A percentile compares a stretch with the other conserved stretches of the same genome.
phyloP scores from a whole-genome alignment of 345 rosid species.

The Moricandia moricandioides region DNA sequence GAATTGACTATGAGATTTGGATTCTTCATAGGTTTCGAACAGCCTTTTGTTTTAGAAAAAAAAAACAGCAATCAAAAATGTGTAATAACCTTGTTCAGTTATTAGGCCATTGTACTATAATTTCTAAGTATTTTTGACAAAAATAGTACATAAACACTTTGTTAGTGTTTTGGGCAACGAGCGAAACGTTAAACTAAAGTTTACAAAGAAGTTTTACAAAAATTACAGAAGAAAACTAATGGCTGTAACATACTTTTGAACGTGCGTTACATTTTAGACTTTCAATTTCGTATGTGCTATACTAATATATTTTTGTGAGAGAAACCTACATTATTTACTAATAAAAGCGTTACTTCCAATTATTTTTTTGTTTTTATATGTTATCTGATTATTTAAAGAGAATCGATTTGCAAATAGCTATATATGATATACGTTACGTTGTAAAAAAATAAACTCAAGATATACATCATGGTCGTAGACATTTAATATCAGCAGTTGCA shows the following conservation, averaged over 20 bases:
- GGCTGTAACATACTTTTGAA: background rate
- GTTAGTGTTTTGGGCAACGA: no score
- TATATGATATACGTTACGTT: background rate
- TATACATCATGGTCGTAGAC: constrained; percentile 23
- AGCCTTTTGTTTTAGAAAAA: no score
- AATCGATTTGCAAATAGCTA: background rate
- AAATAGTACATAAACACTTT: no score
- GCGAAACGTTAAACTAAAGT: no score
- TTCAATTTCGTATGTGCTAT: background rate
- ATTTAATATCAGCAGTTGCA: constrained; percentile 39
- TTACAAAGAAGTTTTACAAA: no score
- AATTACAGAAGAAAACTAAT: background rate
- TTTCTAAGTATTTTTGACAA: no score
- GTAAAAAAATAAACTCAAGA: constrained; percentile 1
- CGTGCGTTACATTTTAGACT: constrained; percentile 3
- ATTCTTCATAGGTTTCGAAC: no score
- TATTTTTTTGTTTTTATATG: background rate
- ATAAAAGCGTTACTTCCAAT: background rate
- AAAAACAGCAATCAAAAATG: no score
- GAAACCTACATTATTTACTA: background rate
- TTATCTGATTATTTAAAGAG: background rate
- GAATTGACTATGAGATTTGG: no score
- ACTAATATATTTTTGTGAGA: background rate
- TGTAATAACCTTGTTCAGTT: no score
- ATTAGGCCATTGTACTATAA: no score